Evolutionary conservation across 139 green algal species (phyloP).

Genomic region (Picochlorum sp.): DNA sequence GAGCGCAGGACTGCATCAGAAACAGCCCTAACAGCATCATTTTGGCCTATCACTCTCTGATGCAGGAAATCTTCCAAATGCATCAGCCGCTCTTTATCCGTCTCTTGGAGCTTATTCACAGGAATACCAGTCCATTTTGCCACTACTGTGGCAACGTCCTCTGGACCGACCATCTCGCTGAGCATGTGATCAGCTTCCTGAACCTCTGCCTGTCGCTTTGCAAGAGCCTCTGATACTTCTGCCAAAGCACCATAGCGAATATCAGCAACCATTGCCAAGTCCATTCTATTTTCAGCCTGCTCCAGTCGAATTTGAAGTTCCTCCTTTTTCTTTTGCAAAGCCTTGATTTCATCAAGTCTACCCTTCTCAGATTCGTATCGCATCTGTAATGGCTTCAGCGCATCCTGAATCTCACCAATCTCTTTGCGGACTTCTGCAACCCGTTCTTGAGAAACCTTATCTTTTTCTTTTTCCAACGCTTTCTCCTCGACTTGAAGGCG

Average conservation of each 20-base stretch:
- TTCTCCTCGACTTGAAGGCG: slow-evolving; percentile 66
- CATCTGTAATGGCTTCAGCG: slow-evolving; percentile 69
- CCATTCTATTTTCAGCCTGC: slow-evolving; percentile 59
- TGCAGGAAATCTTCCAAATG: slow-evolving; percentile 41
- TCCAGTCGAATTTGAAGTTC: slow-evolving; percentile 60
- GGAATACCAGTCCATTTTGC: slow-evolving; percentile 81
- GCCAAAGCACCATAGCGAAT: slow-evolving; percentile 65
- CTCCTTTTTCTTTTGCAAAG: slow-evolving; percentile 56
- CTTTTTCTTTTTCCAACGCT: slow-evolving; percentile 85
- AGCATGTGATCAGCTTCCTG: slow-evolving; percentile 59
- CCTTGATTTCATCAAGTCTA: slow-evolving; percentile 58
- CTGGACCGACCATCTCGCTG: slow-evolving; percentile 67
- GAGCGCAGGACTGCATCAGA: slow-evolving; percentile 50
- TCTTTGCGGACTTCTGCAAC: slow-evolving; percentile 63
- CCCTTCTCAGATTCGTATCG: slow-evolving; percentile 66
- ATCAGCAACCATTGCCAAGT: slow-evolving; percentile 53
- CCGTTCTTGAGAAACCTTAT: slow-evolving; percentile 53
- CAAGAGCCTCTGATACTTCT: slow-evolving; percentile 69
- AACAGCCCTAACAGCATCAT: slow-evolving; percentile 45
- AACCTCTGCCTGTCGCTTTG: slow-evolving; percentile 16
- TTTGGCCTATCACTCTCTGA: slow-evolving; percentile 47
- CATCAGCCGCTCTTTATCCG: slow-evolving; percentile 48
- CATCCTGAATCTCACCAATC: slow-evolving; percentile 61
- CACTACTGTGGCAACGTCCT: slow-evolving; percentile 75
- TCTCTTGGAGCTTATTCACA: slow-evolving; percentile 58